phyloP scores from a whole-genome alignment of 805 yeast genomes.

The Wickerhamomyces tratensis region DNA sequence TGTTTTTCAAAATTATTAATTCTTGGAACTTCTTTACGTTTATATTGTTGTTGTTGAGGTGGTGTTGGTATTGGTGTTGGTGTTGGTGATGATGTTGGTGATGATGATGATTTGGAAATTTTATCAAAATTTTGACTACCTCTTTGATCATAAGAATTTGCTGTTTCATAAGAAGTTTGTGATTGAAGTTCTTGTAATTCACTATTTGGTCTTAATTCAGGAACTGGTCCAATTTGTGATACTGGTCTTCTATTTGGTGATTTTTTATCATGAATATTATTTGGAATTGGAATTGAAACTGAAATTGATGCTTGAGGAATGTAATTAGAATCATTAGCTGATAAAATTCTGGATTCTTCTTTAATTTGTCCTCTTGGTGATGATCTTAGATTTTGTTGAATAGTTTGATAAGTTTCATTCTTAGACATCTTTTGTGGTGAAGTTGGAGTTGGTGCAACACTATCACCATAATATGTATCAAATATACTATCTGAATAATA shows the following conservation, averaged over 20 bases:
- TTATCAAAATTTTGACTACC: neutral
- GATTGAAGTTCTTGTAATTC: neutral
- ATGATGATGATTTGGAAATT: neutral
- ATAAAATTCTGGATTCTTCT: neutral
- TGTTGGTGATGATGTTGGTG: neutral
- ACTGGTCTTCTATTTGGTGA: conserved; percentile 10
- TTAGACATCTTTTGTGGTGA: conserved; percentile 1
- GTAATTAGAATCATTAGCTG: conserved; percentile 3
- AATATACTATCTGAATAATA: conserved; percentile 16
- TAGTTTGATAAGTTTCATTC: neutral
- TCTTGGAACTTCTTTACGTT: neutral
- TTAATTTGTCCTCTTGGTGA: neutral
- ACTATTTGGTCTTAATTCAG: neutral
- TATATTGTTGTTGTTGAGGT: neutral
- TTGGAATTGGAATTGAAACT: conserved; percentile 11
- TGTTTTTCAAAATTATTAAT: neutral
- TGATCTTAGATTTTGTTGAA: no score
- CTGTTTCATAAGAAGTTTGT: neutral
- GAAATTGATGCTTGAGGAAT: conserved; percentile 11
- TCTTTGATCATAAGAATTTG: neutral
- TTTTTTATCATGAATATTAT: neutral
- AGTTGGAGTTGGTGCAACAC: conserved; percentile 2
- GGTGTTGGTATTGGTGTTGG: neutral
- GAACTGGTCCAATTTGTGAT: neutral
- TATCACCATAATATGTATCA: conserved; percentile 10